Base-by-base conservation (phyloP, 352 stramenopile genomes). In the Pythium oligandrum region DNA sequence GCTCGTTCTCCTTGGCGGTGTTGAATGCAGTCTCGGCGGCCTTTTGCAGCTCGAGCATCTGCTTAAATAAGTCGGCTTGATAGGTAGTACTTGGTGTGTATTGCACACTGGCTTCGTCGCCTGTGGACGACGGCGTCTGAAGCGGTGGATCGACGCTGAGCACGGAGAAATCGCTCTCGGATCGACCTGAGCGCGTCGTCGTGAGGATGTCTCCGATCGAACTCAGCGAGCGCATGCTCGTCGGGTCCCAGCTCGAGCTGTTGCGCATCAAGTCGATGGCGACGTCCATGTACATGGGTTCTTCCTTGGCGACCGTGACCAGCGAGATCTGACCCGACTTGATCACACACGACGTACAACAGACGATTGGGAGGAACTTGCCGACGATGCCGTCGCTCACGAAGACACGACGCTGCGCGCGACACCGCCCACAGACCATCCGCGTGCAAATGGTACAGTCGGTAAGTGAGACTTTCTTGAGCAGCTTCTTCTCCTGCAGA, bases 401-500 rank as follows among this genome's bases (percentile, higher is more conserved):
- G 40, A 84, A 88, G 39, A 88, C 67, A 39, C 59, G 59, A 61
- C 78, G 82, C 40, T 60, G 53, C 2, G 36, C 51, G 1, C 68
- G 64, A 55, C 77, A 88, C 11, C 73, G 73, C 40, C 68, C 64
- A 46, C 77, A 88, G 34, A 74, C 62, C 9, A 67, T 49, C 10
- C 78, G 48, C 5, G 72, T 71, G 43, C 77, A 88, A 40, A 82
- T 57, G 17, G 57, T 46, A 46, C 74, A 86, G 11, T 68, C 71
- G 2, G 67, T 48, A 40, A 71, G 50, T 6, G 64, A 53, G 3
- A 66, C 53, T 31, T 62, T 26, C 51, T 58, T 71, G 48, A 72
- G 61, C 33, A 78, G 60, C 44, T 71, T 75, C 42, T 66, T 73
- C 30, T 64, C 53, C 9, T 69, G 51, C 2, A 57, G 51, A 39